Evolutionary conservation across 371 early-diverging fungal species (phyloP).

Genomic region (Phascolomyces articulosus): DNA sequence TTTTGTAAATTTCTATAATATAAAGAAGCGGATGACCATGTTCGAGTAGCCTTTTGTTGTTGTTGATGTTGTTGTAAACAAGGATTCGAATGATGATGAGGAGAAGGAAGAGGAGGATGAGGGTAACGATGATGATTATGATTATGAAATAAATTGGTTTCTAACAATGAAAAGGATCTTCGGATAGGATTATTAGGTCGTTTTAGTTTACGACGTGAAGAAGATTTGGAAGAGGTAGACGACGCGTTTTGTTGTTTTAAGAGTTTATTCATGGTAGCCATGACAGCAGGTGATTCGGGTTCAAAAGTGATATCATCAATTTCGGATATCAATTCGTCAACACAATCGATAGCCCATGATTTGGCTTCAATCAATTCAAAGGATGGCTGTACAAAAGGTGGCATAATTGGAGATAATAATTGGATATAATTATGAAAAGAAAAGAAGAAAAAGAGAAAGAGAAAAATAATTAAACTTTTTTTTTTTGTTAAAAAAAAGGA

Average conservation of each 20-base stretch:
- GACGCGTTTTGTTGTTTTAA: background rate
- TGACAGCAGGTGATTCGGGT: constrained; percentile 11
- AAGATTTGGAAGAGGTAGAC: no score
- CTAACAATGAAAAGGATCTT: constrained; percentile 39
- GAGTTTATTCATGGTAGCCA: background rate
- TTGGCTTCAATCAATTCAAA: constrained; percentile 44
- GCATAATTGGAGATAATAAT: background rate
- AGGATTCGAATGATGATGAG: no score
- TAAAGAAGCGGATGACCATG: background rate
- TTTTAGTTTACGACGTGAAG: background rate
- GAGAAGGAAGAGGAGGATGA: no score
- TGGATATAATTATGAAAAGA: constrained; percentile 10
- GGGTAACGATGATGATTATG: no score
- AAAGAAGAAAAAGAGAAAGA: background rate
- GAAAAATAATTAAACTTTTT: no score
- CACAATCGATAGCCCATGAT: constrained; percentile 37
- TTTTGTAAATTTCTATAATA: constrained; percentile 1
- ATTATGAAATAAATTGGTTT: constrained; percentile 23
- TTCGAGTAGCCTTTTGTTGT: constrained; percentile 2
- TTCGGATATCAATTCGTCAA: constrained; percentile 31
- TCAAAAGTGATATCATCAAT: constrained; percentile 33
- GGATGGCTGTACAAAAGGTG: constrained; percentile 20
- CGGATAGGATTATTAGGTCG: constrained; percentile 18
- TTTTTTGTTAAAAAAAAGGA: no score
- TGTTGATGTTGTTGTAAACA: background rate